These are phyloP conservation scores for Cryptosporidium meleagridis DNA, from an alignment of 169 alveolate species.

Conservation along the genomic window DNA sequence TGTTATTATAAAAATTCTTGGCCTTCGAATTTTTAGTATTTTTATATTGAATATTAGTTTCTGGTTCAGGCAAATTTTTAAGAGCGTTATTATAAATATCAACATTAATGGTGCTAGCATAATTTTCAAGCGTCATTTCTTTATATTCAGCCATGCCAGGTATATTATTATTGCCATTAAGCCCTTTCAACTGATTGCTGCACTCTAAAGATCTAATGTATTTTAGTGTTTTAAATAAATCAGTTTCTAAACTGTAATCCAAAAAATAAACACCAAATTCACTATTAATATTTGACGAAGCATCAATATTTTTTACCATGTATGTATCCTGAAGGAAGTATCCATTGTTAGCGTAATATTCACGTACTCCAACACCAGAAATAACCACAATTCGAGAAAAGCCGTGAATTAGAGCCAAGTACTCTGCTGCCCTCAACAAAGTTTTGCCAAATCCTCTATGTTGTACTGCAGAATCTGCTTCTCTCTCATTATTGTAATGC, in stretches of 20 bases:
- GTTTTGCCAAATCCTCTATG: slow-evolving; percentile 76
- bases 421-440: slow-evolving; percentile 76
- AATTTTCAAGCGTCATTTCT: slow-evolving; percentile 12
- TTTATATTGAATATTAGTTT: neutral
- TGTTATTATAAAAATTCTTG: neutral
- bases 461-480: slow-evolving; percentile 41
- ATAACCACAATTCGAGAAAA: slow-evolving; percentile 94
- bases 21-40: neutral
- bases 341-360: slow-evolving; percentile 97
- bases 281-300: neutral
- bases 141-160: slow-evolving; percentile 35
- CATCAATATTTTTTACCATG: slow-evolving; percentile 90
- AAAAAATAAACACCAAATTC: slow-evolving; percentile 23
- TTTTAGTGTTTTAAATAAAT: slow-evolving; percentile 40
- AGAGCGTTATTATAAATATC: slow-evolving; percentile 41
- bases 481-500: slow-evolving; percentile 13
- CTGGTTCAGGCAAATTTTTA: neutral
- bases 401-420: slow-evolving; percentile 84
- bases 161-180: neutral
- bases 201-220: slow-evolving; percentile 31
- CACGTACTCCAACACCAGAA: slow-evolving; percentile 99
- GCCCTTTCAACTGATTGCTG: slow-evolving; percentile 10
- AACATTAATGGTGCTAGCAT: slow-evolving; percentile 6
- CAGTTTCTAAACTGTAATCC: slow-evolving; percentile 47
- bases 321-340: slow-evolving; percentile 93